phyloP scores from a whole-genome alignment of 176 grass and related monocot genomes.

The Aegilops longissima region DNA sequence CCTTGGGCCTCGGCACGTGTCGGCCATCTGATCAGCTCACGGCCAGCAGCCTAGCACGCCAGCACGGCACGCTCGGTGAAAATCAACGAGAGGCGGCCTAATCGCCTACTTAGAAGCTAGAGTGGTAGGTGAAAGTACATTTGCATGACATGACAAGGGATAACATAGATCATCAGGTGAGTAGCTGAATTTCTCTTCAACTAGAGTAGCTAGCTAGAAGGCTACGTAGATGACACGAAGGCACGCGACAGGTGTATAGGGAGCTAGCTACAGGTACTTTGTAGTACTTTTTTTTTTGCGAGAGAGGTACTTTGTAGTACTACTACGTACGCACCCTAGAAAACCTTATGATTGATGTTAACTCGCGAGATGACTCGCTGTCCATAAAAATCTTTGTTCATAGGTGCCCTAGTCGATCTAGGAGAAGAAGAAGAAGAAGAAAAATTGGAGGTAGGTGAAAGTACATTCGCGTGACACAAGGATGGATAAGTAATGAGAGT shows the following conservation, averaged over 20 bases:
- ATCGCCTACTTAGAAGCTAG: not conserved
- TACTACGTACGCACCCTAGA: no score
- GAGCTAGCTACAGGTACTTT: no score
- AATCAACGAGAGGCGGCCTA: not conserved
- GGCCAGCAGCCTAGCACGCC: not conserved
- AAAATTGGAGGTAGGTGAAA: no score
- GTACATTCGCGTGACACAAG: no score
- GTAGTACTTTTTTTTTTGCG: no score
- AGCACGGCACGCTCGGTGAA: not conserved
- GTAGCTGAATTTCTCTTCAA: not conserved
- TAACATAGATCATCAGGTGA: not conserved
- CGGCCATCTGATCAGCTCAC: not conserved
- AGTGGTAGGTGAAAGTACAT: not conserved
- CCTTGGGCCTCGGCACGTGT: conserved; percentile 11
- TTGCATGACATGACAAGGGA: not conserved
- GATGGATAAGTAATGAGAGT: no score
- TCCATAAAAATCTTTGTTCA: not conserved
- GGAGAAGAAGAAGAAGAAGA: no score
- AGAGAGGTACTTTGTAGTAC: no score
- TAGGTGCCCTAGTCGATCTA: not conserved
- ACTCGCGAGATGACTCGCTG: not conserved
- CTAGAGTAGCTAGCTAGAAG: not conserved
- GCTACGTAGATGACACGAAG: no score
- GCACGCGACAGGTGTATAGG: no score
- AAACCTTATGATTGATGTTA: not conserved